Evolutionary conservation across 2,329 filamentous ascomycete genomes (phyloP).

Genomic region (Sporothrix luriei): DNA sequence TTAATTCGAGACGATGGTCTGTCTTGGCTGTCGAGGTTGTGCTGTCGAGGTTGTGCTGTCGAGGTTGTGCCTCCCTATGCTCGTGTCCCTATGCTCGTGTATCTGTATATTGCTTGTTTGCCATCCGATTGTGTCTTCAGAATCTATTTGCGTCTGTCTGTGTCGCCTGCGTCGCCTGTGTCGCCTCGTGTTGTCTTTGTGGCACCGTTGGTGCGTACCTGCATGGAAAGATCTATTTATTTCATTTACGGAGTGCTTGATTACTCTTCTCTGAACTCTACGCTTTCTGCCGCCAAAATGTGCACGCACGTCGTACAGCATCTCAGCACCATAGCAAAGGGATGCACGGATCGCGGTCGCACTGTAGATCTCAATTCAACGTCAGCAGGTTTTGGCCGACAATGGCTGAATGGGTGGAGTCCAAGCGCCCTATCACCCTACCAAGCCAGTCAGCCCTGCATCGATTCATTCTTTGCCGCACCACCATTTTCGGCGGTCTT

Average conservation of each 20-base stretch:
- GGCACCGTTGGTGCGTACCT: neutral
- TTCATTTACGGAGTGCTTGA: too few species aligned
- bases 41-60: neutral
- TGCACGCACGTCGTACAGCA: too few species aligned
- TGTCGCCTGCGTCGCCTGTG: neutral
- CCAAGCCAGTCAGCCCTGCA: too few species aligned
- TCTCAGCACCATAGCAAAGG: too few species aligned
- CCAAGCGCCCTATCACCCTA: too few species aligned
- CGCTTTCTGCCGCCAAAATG: constrained; percentile 12
- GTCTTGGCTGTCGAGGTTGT: neutral
- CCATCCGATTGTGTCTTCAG: neutral
- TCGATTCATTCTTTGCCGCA: constrained; percentile 12
- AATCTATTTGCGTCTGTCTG: neutral
- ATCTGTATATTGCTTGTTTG: neutral
- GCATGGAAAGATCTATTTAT: neutral
- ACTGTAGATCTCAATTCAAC: constrained; percentile 21
- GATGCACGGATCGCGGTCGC: neutral
- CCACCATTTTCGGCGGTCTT: constrained; percentile 15
- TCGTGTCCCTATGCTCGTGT: neutral
- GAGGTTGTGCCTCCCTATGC: constrained; percentile 1
- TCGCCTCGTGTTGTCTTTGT: constrained; percentile 14
- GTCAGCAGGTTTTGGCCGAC: constrained; percentile 10
- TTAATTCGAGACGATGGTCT: neutral
- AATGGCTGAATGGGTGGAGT: neutral
- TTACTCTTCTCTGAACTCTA: neutral